Percentiles rank a stretch among this genome's conserved stretches.
phyloP scores from a whole-genome alignment of 176 grass and related monocot species.

The Eragrostis curvula region DNA sequence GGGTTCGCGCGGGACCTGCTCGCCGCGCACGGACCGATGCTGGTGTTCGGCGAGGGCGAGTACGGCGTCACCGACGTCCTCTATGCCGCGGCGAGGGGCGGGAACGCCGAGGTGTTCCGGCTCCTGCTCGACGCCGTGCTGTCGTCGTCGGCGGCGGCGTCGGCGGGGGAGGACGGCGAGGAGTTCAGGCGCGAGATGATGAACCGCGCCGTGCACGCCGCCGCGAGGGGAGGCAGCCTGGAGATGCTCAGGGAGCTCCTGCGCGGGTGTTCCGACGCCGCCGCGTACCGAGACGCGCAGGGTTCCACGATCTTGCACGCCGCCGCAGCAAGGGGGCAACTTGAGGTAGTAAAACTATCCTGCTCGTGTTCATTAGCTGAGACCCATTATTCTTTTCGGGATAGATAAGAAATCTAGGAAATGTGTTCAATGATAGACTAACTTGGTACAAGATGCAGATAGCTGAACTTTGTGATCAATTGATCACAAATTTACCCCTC shows the following conservation, averaged over 20 bases:
- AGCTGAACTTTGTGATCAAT: not conserved
- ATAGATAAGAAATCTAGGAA: not conserved
- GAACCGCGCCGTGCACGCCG: conserved; percentile 77
- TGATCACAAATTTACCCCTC: not conserved
- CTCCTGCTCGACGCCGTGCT: conserved; percentile 55
- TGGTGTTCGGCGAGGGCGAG: conserved; percentile 93
- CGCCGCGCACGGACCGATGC: conserved; percentile 56
- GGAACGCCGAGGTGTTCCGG: conserved; percentile 61
- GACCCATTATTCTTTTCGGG: not conserved
- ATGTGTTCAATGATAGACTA: not conserved
- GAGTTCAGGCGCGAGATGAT: conserved; percentile 72
- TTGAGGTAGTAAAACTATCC: conserved; percentile 53
- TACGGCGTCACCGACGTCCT: conserved; percentile 94
- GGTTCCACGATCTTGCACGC: conserved; percentile 83
- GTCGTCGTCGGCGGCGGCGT: not conserved
- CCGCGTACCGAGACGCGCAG: conserved; percentile 64
- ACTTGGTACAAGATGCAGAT: not conserved
- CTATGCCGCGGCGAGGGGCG: conserved; percentile 79
- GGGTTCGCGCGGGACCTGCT: conserved; percentile 73
- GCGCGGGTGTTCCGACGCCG: conserved; percentile 53
- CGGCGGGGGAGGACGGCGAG: not conserved
- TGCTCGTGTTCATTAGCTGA: not conserved
- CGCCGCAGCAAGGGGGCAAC: conserved; percentile 66
- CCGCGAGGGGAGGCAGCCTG: conserved; percentile 76
- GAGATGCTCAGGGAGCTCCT: conserved; percentile 80